Base-by-base conservation (phyloP, 768 basidiomycete genomes). In the Lanmaoa rubissima region DNA sequence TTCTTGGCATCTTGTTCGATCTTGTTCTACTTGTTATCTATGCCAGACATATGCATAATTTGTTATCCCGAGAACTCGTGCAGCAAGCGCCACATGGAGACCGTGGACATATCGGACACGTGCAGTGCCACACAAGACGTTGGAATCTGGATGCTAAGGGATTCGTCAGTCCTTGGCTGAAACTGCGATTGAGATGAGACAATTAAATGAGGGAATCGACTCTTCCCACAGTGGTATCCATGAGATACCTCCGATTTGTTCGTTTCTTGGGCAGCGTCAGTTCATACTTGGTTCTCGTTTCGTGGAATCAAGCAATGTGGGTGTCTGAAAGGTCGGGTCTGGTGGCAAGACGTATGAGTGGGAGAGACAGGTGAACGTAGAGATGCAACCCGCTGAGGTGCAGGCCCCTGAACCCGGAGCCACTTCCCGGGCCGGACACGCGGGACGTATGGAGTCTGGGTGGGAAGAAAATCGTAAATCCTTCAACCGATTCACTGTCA, bases 381-480 rank as follows among this genome's bases (percentile, higher is more conserved):
- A 6, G 63, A 60, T 2, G 46, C 38, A 19, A 46, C 39, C 16
- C 68, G 59, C 24, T 57, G 59, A 31, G 68, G 67, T 44, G 59
- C 60, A 40, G 57, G 65, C 0, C 21, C 21, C 67, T 68, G 40
- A 68, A 65, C 32, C 48, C 50, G 11, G 67, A 68, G 21, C 60
- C 60, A 32, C 36, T 38, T 12, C 48, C 28, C 5, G 6, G 2
- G 4, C 28, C 53, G 5, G 16, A 31, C 7, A 31, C 28, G 28
- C 28, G 7, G 7, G 28, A 31, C 28, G 28, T 31, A 31, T 31
- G 28, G 28, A 31, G 7, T 31, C 28, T 31, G 28, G 28, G 7
- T 31, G 28, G 6, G 5, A 31, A 31, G 28, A 31, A 6, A 31
- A 31, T 8, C 28, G 7, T 31, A 31, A 31, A 31, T 28, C 26